Evolutionary conservation across 352 stramenopile species (phyloP).

Genomic region (Nothophytophthora sp.): DNA sequence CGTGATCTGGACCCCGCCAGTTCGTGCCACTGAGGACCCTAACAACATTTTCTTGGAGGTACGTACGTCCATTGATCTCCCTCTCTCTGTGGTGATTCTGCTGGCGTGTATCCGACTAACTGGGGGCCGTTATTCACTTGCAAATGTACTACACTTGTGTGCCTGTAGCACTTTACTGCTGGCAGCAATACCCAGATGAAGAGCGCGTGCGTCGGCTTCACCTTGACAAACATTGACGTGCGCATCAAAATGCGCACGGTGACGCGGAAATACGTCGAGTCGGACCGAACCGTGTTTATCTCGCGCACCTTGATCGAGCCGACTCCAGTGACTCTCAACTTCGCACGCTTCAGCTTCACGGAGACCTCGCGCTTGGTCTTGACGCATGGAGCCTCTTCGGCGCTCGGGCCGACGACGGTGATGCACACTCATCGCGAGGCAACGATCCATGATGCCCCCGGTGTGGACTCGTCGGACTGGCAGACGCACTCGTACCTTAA

Average conservation of each 20-base stretch:
- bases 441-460: neutral
- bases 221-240: neutral
- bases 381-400: neutral
- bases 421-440: neutral
- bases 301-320: neutral
- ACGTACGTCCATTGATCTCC: neutral
- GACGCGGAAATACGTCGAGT: neutral
- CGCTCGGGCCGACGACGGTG: neutral
- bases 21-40: neutral
- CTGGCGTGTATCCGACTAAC: too few species aligned
- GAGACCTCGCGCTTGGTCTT: neutral
- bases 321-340: too few species aligned
- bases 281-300: neutral
- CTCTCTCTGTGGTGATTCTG: too few species aligned
- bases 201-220: neutral
- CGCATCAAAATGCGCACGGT: neutral
- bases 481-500: neutral
- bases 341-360: neutral
- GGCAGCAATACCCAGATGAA: neutral
- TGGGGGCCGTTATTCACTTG: too few species aligned
- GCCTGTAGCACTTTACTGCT: neutral
- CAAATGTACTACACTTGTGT: too few species aligned
- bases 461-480: neutral
- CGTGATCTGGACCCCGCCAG: neutral
- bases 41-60: neutral